These are phyloP conservation scores for Avena atlantica DNA, from an alignment of 176 grass and related monocot species.

Conservation along the genomic window DNA sequence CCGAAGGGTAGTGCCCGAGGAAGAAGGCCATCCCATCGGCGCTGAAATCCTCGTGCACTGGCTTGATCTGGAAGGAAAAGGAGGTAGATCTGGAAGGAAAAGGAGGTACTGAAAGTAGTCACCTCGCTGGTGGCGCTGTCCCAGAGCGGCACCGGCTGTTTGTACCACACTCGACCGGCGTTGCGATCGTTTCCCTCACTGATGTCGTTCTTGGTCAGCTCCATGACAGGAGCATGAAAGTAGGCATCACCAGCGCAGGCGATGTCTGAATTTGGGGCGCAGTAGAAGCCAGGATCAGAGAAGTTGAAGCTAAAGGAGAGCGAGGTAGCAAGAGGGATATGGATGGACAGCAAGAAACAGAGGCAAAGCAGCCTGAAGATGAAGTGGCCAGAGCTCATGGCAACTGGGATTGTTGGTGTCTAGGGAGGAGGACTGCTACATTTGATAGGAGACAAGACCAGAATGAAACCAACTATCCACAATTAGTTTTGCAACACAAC, in stretches of 20 bases:
- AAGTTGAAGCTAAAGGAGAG: slow-evolving; percentile 64
- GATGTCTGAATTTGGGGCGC: neutral
- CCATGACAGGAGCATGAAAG: neutral
- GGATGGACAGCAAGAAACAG: neutral
- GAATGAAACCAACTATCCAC: neutral
- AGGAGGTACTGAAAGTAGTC: slow-evolving; percentile 53
- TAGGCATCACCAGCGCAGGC: slow-evolving; percentile 9
- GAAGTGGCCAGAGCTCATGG: slow-evolving; percentile 7
- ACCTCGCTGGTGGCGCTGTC: slow-evolving; percentile 46
- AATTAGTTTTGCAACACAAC: neutral
- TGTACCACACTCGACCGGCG: slow-evolving; percentile 32
- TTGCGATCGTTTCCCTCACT: slow-evolving; percentile 11
- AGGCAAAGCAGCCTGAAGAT: neutral
- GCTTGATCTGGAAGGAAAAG: slow-evolving; percentile 54
- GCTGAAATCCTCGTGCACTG: neutral
- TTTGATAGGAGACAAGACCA: neutral
- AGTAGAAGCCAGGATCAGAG: slow-evolving; percentile 5
- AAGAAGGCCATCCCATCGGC: slow-evolving; percentile 70
- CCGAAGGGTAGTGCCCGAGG: slow-evolving; percentile 48
- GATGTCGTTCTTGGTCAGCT: slow-evolving; percentile 41
- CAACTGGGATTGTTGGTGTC: neutral
- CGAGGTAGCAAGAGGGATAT: slow-evolving; percentile 20
- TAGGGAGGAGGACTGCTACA: neutral
- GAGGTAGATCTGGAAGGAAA: slow-evolving; percentile 55
- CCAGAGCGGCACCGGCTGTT: slow-evolving; percentile 51